Percentiles rank a stretch among this genome's conserved stretches.
These are phyloP conservation scores for Rhodomyrtus tomentosa DNA, from an alignment of 345 rosid species.

Conservation along the genomic window DNA sequence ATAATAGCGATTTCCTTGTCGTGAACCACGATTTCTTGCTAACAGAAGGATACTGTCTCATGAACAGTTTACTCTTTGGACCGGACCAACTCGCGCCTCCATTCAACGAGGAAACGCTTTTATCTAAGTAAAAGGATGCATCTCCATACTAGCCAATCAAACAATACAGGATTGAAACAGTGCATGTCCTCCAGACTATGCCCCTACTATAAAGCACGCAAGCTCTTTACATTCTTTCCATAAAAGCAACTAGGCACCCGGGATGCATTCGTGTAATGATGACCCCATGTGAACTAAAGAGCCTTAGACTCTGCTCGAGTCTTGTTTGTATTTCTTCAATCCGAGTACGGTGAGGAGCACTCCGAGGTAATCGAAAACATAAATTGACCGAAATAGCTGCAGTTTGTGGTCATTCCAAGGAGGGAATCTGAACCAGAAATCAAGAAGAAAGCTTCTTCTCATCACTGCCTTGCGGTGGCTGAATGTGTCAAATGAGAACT, in stretches of 20 bases:
- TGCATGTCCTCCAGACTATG: background rate
- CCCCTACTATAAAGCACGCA: background rate
- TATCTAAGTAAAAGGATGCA: background rate
- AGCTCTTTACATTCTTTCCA: background rate
- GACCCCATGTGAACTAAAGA: background rate
- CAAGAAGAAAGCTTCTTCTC: slow-evolving; percentile 34
- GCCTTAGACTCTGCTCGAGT: background rate
- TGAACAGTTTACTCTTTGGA: background rate
- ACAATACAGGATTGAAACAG: background rate
- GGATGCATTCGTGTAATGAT: background rate
- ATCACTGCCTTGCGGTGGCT: slow-evolving; percentile 38
- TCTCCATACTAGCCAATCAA: background rate
- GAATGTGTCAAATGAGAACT: slow-evolving; percentile 48
- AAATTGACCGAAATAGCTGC: slow-evolving; percentile 21
- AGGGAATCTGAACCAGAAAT: slow-evolving; percentile 60
- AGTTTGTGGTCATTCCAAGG: slow-evolving; percentile 55
- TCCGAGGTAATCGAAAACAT: slow-evolving; percentile 24
- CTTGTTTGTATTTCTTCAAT: slow-evolving; percentile 22
- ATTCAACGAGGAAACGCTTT: background rate
- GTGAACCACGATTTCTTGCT: background rate
- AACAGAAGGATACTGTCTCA: background rate
- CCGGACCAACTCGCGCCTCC: background rate
- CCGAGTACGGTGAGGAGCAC: slow-evolving; percentile 41
- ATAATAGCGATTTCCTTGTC: background rate
- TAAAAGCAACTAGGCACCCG: background rate